Conservation (phyloP, 768 basidiomycete species). For the Kwoniella dendrophila region DNA sequence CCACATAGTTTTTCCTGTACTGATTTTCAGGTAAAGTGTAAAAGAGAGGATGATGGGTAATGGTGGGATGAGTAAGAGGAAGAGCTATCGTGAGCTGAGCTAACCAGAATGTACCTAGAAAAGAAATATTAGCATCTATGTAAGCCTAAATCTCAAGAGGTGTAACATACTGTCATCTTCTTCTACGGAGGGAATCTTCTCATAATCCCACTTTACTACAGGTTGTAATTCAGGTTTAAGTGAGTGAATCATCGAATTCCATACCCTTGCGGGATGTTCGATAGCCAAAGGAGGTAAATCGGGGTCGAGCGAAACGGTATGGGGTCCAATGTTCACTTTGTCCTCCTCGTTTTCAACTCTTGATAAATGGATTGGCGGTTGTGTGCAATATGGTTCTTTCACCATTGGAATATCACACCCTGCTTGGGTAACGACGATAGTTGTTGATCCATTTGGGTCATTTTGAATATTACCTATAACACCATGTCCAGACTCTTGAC, state of each 20-base stretch:
- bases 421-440: slow-evolving; percentile 11
- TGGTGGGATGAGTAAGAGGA: slow-evolving; percentile 33
- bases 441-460: background rate
- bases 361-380: background rate
- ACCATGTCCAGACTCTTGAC: slow-evolving; percentile 30
- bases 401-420: slow-evolving; percentile 36
- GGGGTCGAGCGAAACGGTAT: slow-evolving; percentile 27
- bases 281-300: slow-evolving; percentile 39
- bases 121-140: background rate
- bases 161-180: background rate
- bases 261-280: slow-evolving; percentile 45
- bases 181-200: slow-evolving; percentile 11
- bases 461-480: slow-evolving; percentile 28
- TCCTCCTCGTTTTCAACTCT: background rate
- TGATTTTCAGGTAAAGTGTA: slow-evolving; percentile 28
- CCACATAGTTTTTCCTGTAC: slow-evolving; percentile 34
- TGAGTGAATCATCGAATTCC: slow-evolving; percentile 42
- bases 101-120: slow-evolving; percentile 3
- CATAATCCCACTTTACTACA: slow-evolving; percentile 41
- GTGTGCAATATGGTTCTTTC: background rate
- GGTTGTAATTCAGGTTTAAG: slow-evolving; percentile 33
- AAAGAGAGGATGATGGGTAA: slow-evolving; percentile 32
- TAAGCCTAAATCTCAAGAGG: background rate
- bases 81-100: slow-evolving; percentile 37
- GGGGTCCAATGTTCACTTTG: background rate